Conservation (phyloP, 441 rosid species). For the California macrophylla region DNA sequence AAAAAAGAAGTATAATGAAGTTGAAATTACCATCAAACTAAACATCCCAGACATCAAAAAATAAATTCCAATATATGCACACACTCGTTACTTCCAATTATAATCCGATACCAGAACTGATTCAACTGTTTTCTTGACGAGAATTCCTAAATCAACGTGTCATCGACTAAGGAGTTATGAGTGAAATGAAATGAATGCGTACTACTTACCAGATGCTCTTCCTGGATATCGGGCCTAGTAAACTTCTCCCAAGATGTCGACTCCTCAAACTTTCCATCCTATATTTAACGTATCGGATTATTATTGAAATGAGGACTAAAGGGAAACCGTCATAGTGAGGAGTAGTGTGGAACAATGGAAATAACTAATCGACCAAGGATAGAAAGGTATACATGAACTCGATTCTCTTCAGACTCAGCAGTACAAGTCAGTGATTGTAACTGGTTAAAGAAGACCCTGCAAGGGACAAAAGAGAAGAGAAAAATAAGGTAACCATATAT, state of each 20-base stretch:
- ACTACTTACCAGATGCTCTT: conserved; percentile 36
- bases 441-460: conserved; percentile 75
- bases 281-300: conserved; percentile 24
- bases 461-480: conserved; percentile 11
- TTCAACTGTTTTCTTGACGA: not conserved
- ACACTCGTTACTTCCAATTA: not conserved
- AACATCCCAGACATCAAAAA: not conserved
- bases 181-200: conserved; percentile 11
- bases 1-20: not conserved
- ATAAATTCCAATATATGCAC: not conserved
- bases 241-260: conserved; percentile 38
- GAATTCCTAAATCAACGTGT: not conserved
- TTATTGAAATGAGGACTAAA: conserved; percentile 9
- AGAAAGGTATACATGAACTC: conserved; percentile 35
- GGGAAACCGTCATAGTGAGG: conserved; percentile 13
- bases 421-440: conserved; percentile 40
- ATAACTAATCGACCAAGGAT: conserved; percentile 12
- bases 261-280: conserved; percentile 32
- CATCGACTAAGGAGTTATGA: too few species aligned
- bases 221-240: conserved; percentile 30
- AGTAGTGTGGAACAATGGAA: conserved; percentile 2
- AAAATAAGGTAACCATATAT: not conserved
- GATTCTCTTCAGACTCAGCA: conserved; percentile 41
- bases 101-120: not conserved
- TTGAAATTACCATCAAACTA: too few species aligned